Base-by-base conservation (phyloP, 2,329 filamentous ascomycete genomes). In the Elsinoe necatrix region DNA sequence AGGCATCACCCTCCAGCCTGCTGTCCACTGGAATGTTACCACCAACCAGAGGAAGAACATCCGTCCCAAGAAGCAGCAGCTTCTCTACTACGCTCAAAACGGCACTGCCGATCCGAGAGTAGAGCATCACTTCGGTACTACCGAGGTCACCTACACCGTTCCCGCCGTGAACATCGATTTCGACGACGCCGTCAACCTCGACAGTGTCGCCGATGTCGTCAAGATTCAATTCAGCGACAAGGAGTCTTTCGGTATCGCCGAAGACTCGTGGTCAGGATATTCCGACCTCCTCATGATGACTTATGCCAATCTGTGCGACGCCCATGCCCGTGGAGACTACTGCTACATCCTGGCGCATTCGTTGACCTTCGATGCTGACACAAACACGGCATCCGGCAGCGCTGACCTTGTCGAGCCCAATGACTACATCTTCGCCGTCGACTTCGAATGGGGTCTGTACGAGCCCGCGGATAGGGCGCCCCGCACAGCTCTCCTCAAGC, bases 1-100 rank as follows among this genome's bases (percentile, higher is more conserved):
- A 21, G 25, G 16, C 8, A 61, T 57, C 37, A 21, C 47, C 4
- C 55, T 64, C 18, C 57, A 59, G 18, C 57, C 60, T 1, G 16
- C 18, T 0, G 60, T 62, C 2, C 61, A 37, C 41, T 56, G 54
- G 54, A 47, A 42, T n/a, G 25, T 56, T 14, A 29, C 41, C n/a
- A 45, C 54, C 23, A n/a, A n/a, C n/a, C 20, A 41, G 7, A 11
- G n/a, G 12, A n/a, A 56, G 20, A 21, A 47, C 25, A 25, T 47
- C 16, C 35, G 35, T 20, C 37, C 54, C 8, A 45, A 34, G 14
- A 45, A 34, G 23, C 37, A 56, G 11, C 54, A 45, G 14, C 16
- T 39, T 9, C 23, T 56, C 14, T 55, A 55, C 51, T 56, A 56
- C 18, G 25, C 37, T 39, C 35, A 45, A 8, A 23, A 47, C 21